Percentiles rank a stretch among this genome's conserved stretches.
Evolutionary conservation across 768 basidiomycete genomes (phyloP).

Genomic region (Lyophyllum shimeji): DNA sequence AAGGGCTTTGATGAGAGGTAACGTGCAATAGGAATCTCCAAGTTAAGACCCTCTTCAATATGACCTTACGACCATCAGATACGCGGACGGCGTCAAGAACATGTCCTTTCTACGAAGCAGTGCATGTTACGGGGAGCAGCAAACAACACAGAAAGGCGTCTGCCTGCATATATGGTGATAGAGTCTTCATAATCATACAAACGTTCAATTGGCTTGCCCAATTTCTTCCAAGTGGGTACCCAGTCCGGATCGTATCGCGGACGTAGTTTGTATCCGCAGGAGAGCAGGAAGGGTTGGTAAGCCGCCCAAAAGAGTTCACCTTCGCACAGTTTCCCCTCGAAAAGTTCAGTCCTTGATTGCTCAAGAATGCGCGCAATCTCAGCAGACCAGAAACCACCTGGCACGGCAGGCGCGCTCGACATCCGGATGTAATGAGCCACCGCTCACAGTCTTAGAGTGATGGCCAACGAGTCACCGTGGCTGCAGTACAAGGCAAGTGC

Average conservation of each 20-base stretch:
- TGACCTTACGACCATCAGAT: background rate
- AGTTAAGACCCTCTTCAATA: background rate
- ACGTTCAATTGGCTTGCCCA: background rate
- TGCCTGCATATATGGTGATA: background rate
- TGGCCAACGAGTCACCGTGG: no score
- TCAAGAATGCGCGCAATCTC: no score
- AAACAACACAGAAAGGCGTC: background rate
- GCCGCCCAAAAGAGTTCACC: no score
- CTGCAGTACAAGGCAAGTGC: no score
- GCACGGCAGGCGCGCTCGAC: no score
- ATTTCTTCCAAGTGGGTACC: background rate
- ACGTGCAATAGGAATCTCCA: background rate
- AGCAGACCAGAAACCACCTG: no score
- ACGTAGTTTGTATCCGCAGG: background rate
- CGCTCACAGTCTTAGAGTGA: no score
- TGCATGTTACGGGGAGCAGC: no score
- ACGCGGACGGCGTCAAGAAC: background rate
- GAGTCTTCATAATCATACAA: background rate
- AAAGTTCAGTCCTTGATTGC: no score
- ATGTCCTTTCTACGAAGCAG: no score
- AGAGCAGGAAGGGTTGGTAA: background rate
- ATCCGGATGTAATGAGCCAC: no score
- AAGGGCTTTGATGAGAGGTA: background rate
- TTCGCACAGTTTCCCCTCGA: no score
- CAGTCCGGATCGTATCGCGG: background rate